Percentiles rank a stretch among this genome's conserved stretches.
phyloP scores from a whole-genome alignment of 108 stramenopile species.

The Pseudonitzschia multistriata region DNA sequence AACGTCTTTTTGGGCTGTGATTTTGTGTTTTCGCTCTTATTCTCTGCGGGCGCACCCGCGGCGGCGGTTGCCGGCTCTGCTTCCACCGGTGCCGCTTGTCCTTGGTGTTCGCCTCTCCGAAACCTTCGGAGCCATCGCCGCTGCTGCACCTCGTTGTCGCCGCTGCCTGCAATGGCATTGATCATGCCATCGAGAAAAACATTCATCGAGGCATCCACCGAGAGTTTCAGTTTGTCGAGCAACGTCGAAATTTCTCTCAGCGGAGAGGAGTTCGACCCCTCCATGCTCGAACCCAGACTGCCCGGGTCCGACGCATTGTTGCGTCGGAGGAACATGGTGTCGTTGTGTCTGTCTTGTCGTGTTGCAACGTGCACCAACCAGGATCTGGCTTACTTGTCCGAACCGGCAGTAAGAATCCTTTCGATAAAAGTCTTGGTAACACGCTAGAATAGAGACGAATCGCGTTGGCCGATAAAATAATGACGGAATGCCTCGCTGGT shows the following conservation, averaged over 20 bases:
- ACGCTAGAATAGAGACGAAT: not conserved
- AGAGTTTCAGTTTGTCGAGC: constrained; percentile 41
- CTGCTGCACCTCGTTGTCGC: not conserved
- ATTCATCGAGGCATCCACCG: constrained; percentile 30
- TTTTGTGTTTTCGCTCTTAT: not conserved
- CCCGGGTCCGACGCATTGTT: not conserved
- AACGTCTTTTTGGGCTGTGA: not conserved
- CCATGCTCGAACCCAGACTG: not conserved
- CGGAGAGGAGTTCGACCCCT: constrained; percentile 16
- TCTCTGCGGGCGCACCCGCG: not conserved
- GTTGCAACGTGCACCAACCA: no score
- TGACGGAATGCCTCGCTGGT: not conserved
- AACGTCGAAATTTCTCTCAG: constrained; percentile 43
- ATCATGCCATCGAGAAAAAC: constrained; percentile 17
- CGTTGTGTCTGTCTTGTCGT: no score
- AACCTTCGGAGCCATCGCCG: not conserved
- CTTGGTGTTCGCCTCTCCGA: no score
- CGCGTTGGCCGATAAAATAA: not conserved
- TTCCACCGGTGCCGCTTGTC: not conserved
- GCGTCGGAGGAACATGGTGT: not conserved
- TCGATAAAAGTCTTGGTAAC: no score
- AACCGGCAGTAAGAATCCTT: no score
- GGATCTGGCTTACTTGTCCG: no score
- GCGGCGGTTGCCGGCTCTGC: not conserved
- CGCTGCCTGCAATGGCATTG: not conserved